phyloP scores from a whole-genome alignment of 306 rosid species.

The Lupinus albus region DNA sequence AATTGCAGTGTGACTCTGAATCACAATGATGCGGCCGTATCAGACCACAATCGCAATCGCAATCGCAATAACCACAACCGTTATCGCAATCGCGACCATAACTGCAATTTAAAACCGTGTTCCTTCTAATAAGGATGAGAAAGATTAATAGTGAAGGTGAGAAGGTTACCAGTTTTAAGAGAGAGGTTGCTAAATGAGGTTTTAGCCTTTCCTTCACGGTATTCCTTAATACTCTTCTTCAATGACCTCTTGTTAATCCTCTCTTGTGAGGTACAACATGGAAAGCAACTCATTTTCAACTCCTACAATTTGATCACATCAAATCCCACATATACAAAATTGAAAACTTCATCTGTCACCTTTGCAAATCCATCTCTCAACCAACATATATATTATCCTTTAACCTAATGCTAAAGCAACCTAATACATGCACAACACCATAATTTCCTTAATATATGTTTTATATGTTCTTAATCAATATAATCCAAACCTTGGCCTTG shows the following conservation, averaged over 20 bases:
- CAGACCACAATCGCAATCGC: no score
- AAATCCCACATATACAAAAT: constrained; percentile 35
- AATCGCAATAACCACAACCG: no score
- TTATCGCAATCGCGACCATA: no score
- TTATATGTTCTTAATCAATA: not conserved
- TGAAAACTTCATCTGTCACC: constrained; percentile 40
- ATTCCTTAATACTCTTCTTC: constrained; percentile 62
- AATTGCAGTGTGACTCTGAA: no score
- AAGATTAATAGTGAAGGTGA: constrained; percentile 21
- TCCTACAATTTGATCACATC: constrained; percentile 38
- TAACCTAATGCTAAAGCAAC: constrained; percentile 11
- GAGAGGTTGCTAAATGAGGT: constrained; percentile 69
- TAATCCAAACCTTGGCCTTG: constrained; percentile 27
- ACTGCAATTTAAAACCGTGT: no score
- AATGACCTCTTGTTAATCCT: constrained; percentile 49
- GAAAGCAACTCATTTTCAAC: constrained; percentile 72
- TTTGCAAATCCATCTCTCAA: constrained; percentile 16
- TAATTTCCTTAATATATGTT: constrained; percentile 1
- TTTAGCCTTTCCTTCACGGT: constrained; percentile 52
- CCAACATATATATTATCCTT: constrained; percentile 11
- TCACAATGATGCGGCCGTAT: no score
- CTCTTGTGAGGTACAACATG: constrained; percentile 64
- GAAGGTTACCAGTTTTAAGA: constrained; percentile 61
- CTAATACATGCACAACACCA: not conserved
- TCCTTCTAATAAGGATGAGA: constrained; percentile 29